These are phyloP conservation scores for Apiospora malaysiana DNA, from an alignment of 2,329 filamentous ascomycete genomes.

Conservation along the genomic window DNA sequence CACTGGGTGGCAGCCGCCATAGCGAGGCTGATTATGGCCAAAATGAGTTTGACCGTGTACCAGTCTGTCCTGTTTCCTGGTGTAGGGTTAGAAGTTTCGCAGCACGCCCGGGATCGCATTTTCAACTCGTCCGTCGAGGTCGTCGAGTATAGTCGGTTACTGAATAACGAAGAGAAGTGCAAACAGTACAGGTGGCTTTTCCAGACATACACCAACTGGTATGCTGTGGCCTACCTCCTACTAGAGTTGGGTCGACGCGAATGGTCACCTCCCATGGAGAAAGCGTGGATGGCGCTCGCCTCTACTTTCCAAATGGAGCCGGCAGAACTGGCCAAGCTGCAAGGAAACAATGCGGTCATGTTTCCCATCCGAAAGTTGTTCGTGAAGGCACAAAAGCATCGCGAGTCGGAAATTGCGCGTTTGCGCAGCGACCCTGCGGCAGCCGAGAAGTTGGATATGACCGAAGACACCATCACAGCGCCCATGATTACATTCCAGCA, in stretches of 20 bases:
- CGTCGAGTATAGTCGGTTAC: conserved; percentile 59
- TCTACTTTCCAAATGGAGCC: conserved; percentile 46
- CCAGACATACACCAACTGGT: conserved; percentile 65
- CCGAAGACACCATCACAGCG: conserved; percentile 44
- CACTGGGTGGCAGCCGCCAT: conserved; percentile 58
- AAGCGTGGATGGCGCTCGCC: conserved; percentile 55
- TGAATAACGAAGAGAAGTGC: conserved; percentile 56
- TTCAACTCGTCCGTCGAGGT: conserved; percentile 59
- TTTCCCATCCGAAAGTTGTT: conserved; percentile 61
- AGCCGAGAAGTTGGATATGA: conserved; percentile 54
- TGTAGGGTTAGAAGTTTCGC: conserved; percentile 43
- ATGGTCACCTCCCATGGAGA: conserved; percentile 56
- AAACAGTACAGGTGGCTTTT: conserved; percentile 64
- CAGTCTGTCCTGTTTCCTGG: conserved; percentile 55
- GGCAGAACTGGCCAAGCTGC: conserved; percentile 50
- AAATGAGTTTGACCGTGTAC: conserved; percentile 61
- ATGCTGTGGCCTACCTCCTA: conserved; percentile 62
- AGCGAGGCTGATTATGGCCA: conserved; percentile 56
- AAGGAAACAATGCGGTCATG: conserved; percentile 56
- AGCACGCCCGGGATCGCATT: conserved; percentile 49
- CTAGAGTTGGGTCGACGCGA: conserved; percentile 56
- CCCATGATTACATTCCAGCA: conserved; percentile 45
- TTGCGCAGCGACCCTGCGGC: conserved; percentile 55
- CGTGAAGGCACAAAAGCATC: conserved; percentile 56
- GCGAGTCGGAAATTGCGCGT: conserved; percentile 56